These are phyloP conservation scores for Hamamelis virginiana DNA, from an alignment of 164 flowering plant species.

Conservation along the genomic window DNA sequence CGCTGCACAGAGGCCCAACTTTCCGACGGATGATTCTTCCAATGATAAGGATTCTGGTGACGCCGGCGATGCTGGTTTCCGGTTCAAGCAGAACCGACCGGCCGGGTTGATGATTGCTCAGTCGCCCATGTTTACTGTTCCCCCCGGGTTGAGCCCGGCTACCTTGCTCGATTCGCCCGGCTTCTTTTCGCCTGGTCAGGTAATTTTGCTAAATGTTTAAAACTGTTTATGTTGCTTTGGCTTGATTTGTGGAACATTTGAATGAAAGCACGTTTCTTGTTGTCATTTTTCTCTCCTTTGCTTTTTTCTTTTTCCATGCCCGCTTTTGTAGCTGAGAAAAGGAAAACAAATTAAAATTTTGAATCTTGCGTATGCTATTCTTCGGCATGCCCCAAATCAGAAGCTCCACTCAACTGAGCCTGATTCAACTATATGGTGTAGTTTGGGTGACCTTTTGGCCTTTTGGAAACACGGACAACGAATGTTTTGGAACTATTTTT, in stretches of 20 bases:
- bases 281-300: too few relatives aligned
- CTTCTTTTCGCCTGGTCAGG: conserved; percentile 43
- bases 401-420: too few relatives aligned
- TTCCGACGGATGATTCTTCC: not conserved
- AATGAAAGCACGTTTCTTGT: not conserved
- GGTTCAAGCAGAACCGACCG: conserved; percentile 39
- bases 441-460: too few relatives aligned
- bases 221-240: not conserved
- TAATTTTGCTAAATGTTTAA: conserved; percentile 6
- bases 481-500: not conserved
- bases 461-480: not conserved
- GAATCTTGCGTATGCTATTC: too few relatives aligned
- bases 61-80: conserved; percentile 16
- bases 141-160: conserved; percentile 53
- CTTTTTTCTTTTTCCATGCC: too few relatives aligned
- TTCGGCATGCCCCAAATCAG: too few relatives aligned
- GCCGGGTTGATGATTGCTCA: conserved; percentile 28
- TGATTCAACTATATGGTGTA: too few relatives aligned
- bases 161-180: conserved; percentile 47
- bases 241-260: not conserved
- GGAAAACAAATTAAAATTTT: not conserved
- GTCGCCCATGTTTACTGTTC: conserved; percentile 40
- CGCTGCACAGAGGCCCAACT: conserved; percentile 5
- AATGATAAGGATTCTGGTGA: conserved; percentile 9
- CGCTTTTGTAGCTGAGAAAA: not conserved